Evolutionary conservation across 495 filamentous ascomycete genomes (phyloP).

Genomic region (Parachaetomium inaequale): DNA sequence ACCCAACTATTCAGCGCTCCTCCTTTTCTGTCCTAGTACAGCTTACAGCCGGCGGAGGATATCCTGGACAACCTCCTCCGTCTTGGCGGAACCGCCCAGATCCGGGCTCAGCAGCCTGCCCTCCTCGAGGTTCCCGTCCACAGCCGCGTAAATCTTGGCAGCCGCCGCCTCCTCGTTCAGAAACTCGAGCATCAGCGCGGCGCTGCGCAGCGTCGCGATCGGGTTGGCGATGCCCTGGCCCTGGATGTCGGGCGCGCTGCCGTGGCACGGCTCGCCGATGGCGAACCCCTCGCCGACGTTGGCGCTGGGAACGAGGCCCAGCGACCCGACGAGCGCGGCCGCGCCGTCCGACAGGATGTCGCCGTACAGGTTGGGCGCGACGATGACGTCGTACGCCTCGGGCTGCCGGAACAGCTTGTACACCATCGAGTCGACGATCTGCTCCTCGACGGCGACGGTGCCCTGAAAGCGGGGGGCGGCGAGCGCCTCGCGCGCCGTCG

Average conservation of each 20-base stretch:
- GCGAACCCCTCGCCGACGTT: slow-evolving; percentile 95
- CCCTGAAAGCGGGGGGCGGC: slow-evolving; percentile 54
- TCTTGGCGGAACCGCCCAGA: slow-evolving; percentile 83
- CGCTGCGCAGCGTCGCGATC: slow-evolving; percentile 87
- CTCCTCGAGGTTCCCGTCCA: slow-evolving; percentile 87
- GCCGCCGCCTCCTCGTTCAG: slow-evolving; percentile 80
- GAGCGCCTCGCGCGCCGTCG: slow-evolving; percentile 69
- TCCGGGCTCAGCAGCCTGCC: slow-evolving; percentile 81
- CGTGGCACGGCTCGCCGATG: slow-evolving; percentile 98
- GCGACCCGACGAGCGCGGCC: slow-evolving; percentile 87
- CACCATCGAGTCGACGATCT: slow-evolving; percentile 98
- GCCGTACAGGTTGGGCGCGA: slow-evolving; percentile 96
- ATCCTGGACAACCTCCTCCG: slow-evolving; percentile 85
- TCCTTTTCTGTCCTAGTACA: background rate
- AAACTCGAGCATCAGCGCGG: slow-evolving; percentile 95
- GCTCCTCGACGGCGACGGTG: slow-evolving; percentile 76
- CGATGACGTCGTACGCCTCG: slow-evolving; percentile 91
- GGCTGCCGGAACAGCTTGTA: slow-evolving; percentile 99
- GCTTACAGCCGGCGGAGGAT: slow-evolving; percentile 75
- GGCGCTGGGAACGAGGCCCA: slow-evolving; percentile 91
- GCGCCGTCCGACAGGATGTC: slow-evolving; percentile 96
- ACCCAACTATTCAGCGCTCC: background rate
- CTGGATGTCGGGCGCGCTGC: slow-evolving; percentile 92
- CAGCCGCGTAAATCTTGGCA: slow-evolving; percentile 81
- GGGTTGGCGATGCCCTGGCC: slow-evolving; percentile 92